Conservation (phyloP, 495 filamentous ascomycete species). For the Thermothielavioides terrestris region DNA sequence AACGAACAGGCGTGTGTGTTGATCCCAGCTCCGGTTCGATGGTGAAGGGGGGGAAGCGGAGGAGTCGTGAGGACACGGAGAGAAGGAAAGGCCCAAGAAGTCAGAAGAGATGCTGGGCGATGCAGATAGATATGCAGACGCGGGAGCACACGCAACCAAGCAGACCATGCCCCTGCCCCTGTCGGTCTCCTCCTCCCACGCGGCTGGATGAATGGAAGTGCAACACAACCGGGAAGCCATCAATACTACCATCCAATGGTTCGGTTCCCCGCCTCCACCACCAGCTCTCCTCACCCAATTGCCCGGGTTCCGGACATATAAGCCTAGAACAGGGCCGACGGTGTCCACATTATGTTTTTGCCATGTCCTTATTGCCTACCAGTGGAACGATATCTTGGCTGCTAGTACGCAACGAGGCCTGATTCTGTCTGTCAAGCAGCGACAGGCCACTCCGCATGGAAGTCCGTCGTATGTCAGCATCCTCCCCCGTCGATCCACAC, state of each 20-base stretch:
- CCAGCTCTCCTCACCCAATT: slow-evolving; percentile 8
- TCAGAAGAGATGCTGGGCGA: not conserved
- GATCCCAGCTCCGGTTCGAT: not conserved
- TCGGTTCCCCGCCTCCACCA: not conserved
- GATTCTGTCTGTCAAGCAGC: no score
- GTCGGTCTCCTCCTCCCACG: not conserved
- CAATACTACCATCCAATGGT: slow-evolving; percentile 1
- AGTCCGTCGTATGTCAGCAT: no score
- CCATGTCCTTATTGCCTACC: not conserved
- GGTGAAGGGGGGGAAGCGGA: not conserved
- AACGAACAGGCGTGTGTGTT: not conserved
- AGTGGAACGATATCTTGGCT: no score
- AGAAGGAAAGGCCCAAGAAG: not conserved
- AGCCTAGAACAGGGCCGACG: not conserved
- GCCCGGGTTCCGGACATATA: slow-evolving; percentile 9
- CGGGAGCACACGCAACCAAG: not conserved
- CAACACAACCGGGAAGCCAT: not conserved
- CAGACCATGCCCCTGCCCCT: not conserved
- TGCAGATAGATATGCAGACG: not conserved
- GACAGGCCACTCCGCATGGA: no score
- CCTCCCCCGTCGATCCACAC: no score
- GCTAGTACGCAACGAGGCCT: no score
- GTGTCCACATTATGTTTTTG: not conserved
- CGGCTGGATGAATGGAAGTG: slow-evolving; percentile 7
- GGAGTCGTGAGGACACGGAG: not conserved